These are phyloP conservation scores for Malus sylvestris DNA, from an alignment of 306 rosid genomes.

Conservation along the genomic window DNA sequence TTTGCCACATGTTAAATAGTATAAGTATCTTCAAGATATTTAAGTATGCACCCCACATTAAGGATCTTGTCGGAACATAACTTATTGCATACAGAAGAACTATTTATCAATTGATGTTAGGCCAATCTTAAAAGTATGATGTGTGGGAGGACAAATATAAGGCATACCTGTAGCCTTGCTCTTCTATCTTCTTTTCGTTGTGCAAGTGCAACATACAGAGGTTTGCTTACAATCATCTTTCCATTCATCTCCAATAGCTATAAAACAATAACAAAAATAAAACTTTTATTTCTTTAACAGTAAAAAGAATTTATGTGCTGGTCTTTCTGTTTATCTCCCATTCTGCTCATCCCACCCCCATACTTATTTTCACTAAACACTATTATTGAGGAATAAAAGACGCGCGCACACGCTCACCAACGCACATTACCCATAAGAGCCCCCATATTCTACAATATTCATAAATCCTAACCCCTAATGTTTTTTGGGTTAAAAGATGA, in stretches of 20 bases:
- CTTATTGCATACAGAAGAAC: neutral
- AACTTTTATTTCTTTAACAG: neutral
- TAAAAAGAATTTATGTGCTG: neutral
- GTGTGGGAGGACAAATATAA: neutral
- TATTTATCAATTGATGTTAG: neutral
- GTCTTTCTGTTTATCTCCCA: neutral
- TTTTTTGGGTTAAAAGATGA: neutral
- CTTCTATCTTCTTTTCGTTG: conserved; percentile 97
- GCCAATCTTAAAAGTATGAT: neutral
- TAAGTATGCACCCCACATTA: neutral
- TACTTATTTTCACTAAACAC: neutral
- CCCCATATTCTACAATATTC: neutral
- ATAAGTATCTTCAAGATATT: neutral
- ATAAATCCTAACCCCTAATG: neutral
- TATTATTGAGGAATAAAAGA: neutral
- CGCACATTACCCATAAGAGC: neutral
- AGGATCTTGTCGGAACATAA: neutral
- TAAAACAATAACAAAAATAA: neutral
- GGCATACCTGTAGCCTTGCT: conserved; percentile 87
- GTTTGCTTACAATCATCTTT: conserved; percentile 83
- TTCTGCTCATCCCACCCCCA: neutral
- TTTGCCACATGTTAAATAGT: neutral
- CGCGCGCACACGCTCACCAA: neutral
- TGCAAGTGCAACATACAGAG: conserved; percentile 94
- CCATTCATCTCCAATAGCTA: conserved; percentile 95